These are phyloP conservation scores for Phyllosticta ampelicida DNA, from an alignment of 2,329 filamentous ascomycete species.

Conservation along the genomic window DNA sequence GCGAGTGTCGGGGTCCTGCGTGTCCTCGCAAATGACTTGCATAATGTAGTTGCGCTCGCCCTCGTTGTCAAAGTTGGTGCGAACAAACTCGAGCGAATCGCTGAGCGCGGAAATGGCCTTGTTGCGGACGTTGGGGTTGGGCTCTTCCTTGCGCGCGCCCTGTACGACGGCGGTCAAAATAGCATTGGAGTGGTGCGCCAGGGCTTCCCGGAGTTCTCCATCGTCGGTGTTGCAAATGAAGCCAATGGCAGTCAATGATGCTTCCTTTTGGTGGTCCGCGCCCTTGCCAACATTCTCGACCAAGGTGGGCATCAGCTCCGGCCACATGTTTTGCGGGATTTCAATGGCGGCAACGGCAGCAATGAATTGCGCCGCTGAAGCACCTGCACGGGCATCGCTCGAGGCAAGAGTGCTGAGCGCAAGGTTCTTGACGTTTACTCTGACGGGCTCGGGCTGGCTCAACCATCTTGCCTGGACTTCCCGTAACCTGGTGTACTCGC, in stretches of 20 bases:
- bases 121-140: slow-evolving; percentile 79
- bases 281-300: slow-evolving; percentile 90
- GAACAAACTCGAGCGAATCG: slow-evolving; percentile 94
- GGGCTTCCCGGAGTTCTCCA: slow-evolving; percentile 65
- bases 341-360: slow-evolving; percentile 92
- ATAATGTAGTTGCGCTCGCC: slow-evolving; percentile 99
- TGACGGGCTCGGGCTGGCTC: slow-evolving; percentile 71
- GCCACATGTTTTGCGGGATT: slow-evolving; percentile 86
- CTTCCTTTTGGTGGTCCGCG: slow-evolving; percentile 79
- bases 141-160: slow-evolving; percentile 91
- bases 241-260: slow-evolving; percentile 90
- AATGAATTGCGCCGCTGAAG: slow-evolving; percentile 88
- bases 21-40: slow-evolving; percentile 99
- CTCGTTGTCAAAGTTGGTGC: slow-evolving; percentile 98
- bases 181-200: slow-evolving; percentile 85
- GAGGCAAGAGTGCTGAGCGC: slow-evolving; percentile 82
- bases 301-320: slow-evolving; percentile 75
- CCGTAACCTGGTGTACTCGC: slow-evolving; percentile 77
- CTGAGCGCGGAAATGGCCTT: slow-evolving; percentile 89
- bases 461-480: slow-evolving; percentile 93
- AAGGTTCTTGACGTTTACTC: slow-evolving; percentile 77
- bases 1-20: slow-evolving; percentile 78
- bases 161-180: slow-evolving; percentile 97
- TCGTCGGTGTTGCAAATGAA: slow-evolving; percentile 98
- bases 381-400: slow-evolving; percentile 69